Base-by-base conservation (phyloP, 306 rosid species). In the Ceratonia siliqua region DNA sequence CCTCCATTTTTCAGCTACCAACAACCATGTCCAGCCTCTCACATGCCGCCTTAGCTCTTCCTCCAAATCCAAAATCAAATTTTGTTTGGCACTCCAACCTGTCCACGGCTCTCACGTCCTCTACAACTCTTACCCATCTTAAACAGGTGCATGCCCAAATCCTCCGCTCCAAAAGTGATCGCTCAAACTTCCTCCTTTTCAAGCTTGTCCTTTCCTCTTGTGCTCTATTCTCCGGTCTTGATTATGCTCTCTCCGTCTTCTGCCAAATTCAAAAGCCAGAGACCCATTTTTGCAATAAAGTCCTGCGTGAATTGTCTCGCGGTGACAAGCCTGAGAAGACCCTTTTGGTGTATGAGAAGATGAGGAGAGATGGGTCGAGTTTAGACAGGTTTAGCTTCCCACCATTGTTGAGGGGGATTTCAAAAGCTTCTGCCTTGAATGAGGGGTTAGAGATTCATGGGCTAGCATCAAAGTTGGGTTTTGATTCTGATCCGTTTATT, bases 401-500 rank as follows among this genome's bases (percentile, higher is more conserved):
- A 1, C 89, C 96, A 3, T 63, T 89, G 52, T 64, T 94, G 63
- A 91, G 85, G 82, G 96, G 94, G 0, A 87, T 81, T 49, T 77
- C 94, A 0, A 85, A 83, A 75, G 81, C 75, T 30, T 73, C 79
- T 13, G 87, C 87, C 1, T 52, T 88, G 56, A 57, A n/a, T 25
- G 56, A 70, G 24, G 96, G 98, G 10, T 62, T 82, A 72, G 97
- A 91, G 86, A 85, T 91, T 85, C 97, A 93, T 57, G 96, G 97
- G 21, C 66, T 87, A 0, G 85, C 78, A 1, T 78, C 79, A 39
- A 91, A 87, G 89, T 61, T 86, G 65, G 96, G 98, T 3, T 93
- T 89, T 17, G 77, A 64, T 63, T 55, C 79, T 10, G 98, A 93
- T 82, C 92, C 93, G 0, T 93, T 87, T 78, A 86, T 91, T 74